Percentiles rank a stretch among this genome's conserved stretches.
Evolutionary conservation across 2,329 filamentous ascomycete species (phyloP).

Genomic region (Ophiosphaerella korrae): DNA sequence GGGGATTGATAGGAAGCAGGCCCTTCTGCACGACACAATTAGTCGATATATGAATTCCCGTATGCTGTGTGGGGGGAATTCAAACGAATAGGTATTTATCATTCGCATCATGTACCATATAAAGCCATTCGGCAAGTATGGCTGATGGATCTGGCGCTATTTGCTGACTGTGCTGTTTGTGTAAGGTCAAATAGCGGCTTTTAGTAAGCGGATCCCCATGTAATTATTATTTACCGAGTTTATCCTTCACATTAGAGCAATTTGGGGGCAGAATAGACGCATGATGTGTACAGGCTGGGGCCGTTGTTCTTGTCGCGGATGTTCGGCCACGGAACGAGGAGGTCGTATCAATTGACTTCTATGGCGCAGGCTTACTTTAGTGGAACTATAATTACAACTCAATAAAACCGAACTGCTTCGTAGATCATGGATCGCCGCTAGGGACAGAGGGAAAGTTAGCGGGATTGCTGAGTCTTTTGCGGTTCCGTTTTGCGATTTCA

Average conservation of each 20-base stretch:
- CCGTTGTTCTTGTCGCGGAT: no score
- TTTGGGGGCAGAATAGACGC: neutral
- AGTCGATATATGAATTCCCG: neutral
- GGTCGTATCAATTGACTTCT: no score
- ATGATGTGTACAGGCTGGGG: neutral
- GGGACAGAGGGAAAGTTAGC: conserved; percentile 86
- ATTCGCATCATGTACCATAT: conserved; percentile 19
- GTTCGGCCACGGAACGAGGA: no score
- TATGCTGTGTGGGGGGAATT: conserved; percentile 3
- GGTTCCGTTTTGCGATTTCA: conserved; percentile 80
- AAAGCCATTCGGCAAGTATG: conserved; percentile 20
- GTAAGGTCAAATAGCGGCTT: conserved; percentile 26
- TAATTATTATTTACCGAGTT: conserved; percentile 19
- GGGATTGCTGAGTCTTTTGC: conserved; percentile 78
- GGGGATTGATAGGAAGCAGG: neutral
- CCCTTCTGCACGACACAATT: neutral
- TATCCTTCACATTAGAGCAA: conserved; percentile 13
- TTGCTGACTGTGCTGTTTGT: conserved; percentile 40
- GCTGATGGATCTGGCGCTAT: conserved; percentile 29
- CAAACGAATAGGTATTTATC: conserved; percentile 16
- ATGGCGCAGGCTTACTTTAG: no score
- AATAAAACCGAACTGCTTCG: neutral
- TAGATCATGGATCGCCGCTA: conserved; percentile 54
- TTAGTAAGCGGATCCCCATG: conserved; percentile 24
- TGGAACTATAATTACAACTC: no score